phyloP scores from a whole-genome alignment of 345 rosid species.

The Pugionium dolabratum region DNA sequence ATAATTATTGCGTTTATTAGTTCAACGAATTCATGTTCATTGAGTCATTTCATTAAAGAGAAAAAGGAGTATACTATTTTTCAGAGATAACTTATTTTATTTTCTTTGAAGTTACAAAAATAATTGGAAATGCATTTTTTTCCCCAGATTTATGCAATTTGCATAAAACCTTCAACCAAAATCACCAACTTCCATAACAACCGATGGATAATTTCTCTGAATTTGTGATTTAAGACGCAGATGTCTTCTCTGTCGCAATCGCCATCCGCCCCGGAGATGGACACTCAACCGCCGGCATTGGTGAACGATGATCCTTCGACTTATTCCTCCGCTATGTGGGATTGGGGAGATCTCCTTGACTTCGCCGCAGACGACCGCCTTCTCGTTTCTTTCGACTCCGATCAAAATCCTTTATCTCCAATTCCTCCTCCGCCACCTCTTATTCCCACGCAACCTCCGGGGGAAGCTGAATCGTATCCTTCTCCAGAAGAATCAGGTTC shows the following conservation, averaged over 20 bases:
- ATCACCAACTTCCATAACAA: constrained; percentile 40
- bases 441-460: constrained; percentile 23
- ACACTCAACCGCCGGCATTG: constrained; percentile 42
- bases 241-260: constrained; percentile 40
- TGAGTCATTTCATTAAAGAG: constrained; percentile 5
- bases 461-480: constrained; percentile 36
- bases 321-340: constrained; percentile 60
- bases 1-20: constrained; percentile 14
- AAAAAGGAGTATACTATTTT: not conserved
- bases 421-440: constrained; percentile 25
- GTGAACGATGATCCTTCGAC: constrained; percentile 44
- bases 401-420: constrained; percentile 22
- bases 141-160: constrained; percentile 11
- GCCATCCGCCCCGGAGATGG: constrained; percentile 41
- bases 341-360: constrained; percentile 83
- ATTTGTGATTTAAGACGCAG: constrained; percentile 11
- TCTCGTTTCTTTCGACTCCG: constrained; percentile 48
- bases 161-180: constrained; percentile 40
- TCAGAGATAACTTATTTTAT: constrained; percentile 19
- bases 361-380: constrained; percentile 65
- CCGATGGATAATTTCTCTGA: constrained; percentile 29
- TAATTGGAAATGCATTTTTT: not conserved
- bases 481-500: constrained; percentile 28
- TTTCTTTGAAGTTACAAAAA: too few species aligned
- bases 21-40: constrained; percentile 18